A percentile compares a stretch with the other conserved stretches of the same genome.
phyloP scores from a whole-genome alignment of 805 yeast genomes.

The Kluyveromyces lactis region DNA sequence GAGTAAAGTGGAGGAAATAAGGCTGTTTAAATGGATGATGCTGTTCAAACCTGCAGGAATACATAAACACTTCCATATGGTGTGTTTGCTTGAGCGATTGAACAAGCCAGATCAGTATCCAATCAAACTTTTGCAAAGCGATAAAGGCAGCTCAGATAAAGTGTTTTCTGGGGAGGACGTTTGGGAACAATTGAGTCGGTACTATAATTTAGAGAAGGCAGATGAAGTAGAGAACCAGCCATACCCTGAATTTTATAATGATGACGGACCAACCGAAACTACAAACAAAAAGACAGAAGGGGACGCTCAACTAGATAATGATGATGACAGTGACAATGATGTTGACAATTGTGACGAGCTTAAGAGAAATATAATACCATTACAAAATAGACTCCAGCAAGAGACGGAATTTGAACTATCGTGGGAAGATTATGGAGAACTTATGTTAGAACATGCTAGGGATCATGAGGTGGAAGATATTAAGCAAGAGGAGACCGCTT shows the following conservation, averaged over 20 bases:
- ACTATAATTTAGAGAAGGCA: slow-evolving; percentile 50
- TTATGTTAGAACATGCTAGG: slow-evolving; percentile 33
- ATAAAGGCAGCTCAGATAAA: slow-evolving; percentile 20
- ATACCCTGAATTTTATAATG: slow-evolving; percentile 4
- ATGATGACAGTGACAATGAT: neutral
- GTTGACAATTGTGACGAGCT: neutral
- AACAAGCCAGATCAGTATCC: slow-evolving; percentile 35
- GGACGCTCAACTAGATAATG: slow-evolving; percentile 1
- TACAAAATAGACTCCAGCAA: slow-evolving; percentile 6
- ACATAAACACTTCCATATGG: slow-evolving; percentile 36
- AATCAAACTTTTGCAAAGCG: slow-evolving; percentile 21
- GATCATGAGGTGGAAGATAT: slow-evolving; percentile 6
- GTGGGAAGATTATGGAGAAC: slow-evolving; percentile 38
- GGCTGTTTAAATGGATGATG: slow-evolving; percentile 52
- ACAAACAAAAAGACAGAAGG: slow-evolving; percentile 4
- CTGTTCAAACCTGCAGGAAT: slow-evolving; percentile 63
- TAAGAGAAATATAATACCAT: slow-evolving; percentile 4
- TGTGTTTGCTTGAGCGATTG: slow-evolving; percentile 26
- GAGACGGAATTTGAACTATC: slow-evolving; percentile 32
- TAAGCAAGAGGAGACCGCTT: neutral
- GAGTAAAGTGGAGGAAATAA: slow-evolving; percentile 55
- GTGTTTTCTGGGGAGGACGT: slow-evolving; percentile 41
- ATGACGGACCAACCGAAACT: slow-evolving; percentile 7
- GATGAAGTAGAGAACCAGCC: slow-evolving; percentile 43
- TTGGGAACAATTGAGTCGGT: slow-evolving; percentile 44